phyloP scores from a whole-genome alignment of 768 basidiomycete genomes.

The Leccinum rimulosum region DNA sequence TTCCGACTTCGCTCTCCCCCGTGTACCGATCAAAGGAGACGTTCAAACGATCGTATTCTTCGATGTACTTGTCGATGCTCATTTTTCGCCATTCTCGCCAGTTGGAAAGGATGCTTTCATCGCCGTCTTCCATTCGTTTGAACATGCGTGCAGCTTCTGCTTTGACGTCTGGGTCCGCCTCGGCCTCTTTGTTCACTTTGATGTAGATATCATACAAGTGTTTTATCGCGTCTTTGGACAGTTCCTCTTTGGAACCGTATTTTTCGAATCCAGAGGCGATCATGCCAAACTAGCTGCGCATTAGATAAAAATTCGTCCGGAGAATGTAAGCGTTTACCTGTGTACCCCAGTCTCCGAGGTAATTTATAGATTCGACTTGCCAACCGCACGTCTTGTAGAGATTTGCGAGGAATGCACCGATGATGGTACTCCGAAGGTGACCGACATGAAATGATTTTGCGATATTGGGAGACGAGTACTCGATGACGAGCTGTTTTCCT shows the following conservation, averaged over 20 bases:
- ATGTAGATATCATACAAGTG: slow-evolving; percentile 95
- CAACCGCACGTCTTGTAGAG: slow-evolving; percentile 91
- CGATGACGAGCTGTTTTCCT: slow-evolving; percentile 83
- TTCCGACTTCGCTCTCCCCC: slow-evolving; percentile 82
- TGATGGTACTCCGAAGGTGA: slow-evolving; percentile 96
- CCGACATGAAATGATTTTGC: slow-evolving; percentile 99
- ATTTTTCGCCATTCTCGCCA: slow-evolving; percentile 94
- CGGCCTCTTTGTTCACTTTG: slow-evolving; percentile 86
- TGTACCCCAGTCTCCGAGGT: slow-evolving; percentile 98
- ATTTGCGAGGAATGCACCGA: slow-evolving; percentile 92
- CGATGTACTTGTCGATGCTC: slow-evolving; percentile 84
- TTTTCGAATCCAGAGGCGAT: slow-evolving; percentile 90
- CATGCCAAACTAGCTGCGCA: slow-evolving; percentile 64
- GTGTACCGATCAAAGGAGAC: slow-evolving; percentile 90
- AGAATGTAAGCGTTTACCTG: slow-evolving; percentile 53
- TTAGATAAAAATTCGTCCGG: neutral
- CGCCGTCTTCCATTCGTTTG: slow-evolving; percentile 93
- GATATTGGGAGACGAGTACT: slow-evolving; percentile 96
- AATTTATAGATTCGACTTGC: slow-evolving; percentile 90
- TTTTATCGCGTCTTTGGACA: slow-evolving; percentile 88
- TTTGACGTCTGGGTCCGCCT: slow-evolving; percentile 68
- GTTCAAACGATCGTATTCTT: slow-evolving; percentile 87
- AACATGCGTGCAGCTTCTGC: slow-evolving; percentile 82
- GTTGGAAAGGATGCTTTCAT: slow-evolving; percentile 76
- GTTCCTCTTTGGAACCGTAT: slow-evolving; percentile 82